Base-by-base conservation (phyloP, 768 basidiomycete species). In the Lentinula raphanica region DNA sequence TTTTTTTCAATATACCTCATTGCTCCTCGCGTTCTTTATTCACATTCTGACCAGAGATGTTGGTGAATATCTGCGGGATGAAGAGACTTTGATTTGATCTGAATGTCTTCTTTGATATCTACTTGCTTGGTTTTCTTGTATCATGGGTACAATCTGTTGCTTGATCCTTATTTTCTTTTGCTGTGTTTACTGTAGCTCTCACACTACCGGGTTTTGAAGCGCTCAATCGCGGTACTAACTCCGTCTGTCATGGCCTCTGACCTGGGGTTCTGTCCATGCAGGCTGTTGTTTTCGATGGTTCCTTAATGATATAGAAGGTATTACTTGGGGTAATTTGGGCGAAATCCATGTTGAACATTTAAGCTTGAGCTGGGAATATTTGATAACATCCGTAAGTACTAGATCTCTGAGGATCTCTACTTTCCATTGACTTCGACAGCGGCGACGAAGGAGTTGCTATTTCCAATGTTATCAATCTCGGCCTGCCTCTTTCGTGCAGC, bases 21-120 rank as follows among this genome's bases (percentile, higher is more conserved):
- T 45, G n/a, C 29, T 17, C 38, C 32, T 42, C 8, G n/a, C 28
- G 9, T 12, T 27, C 46, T 50, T 58, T 32, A 44, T 45, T 57
- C 45, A 9, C 58, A 42, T 39, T 66, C 39, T 60, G 55, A 29
- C 45, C 67, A 97, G 94, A 49, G 97, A 99, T 72, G 92, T 98
- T 23, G 97, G 97, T 58, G 97, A 99, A 77, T 99, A 98, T 70
- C 76, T 99, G 29, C 87, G 97, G 65, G 97, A 99, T 68, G 97
- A 98, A 79, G 95, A 92, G 59, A 66, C 75, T 66, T 25, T 42
- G 23, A 38, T 58, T 27, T 44, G 29, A 36, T 56, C 21, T 17
- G 6, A 11, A 23, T 60, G 15, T 32, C 50, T 48, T 48, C 48
- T 23, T 23, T 65, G 92, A 90, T 12, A 76, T 93, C 42, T 92